Evolutionary conservation across 2,329 filamentous ascomycete genomes (phyloP).

Genomic region (Hypoxylon sp.): DNA sequence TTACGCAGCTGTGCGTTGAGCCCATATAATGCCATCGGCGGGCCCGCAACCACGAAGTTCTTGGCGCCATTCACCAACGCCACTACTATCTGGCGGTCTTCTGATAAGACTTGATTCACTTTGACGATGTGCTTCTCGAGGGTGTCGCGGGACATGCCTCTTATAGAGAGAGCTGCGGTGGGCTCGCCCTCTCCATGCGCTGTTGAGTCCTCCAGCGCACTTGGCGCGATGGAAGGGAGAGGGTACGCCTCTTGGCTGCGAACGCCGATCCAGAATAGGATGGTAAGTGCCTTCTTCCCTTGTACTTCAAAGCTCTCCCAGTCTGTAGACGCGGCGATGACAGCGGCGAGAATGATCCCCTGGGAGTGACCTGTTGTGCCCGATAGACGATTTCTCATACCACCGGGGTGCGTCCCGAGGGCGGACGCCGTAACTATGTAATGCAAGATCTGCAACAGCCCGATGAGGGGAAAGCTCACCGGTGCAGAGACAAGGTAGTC

Average conservation of each 20-base stretch:
- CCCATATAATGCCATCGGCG: conserved; percentile 41
- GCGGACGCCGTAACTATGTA: conserved; percentile 44
- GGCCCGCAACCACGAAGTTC: conserved; percentile 45
- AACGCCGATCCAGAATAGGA: conserved; percentile 48
- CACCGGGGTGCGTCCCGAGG: conserved; percentile 42
- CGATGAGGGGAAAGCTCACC: conserved; percentile 51
- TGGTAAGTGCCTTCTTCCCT: conserved; percentile 40
- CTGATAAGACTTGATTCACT: conserved; percentile 39
- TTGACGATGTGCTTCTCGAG: conserved; percentile 35
- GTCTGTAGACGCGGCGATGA: conserved; percentile 43
- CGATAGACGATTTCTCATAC: conserved; percentile 38
- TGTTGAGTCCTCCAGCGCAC: conserved; percentile 27
- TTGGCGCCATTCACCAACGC: conserved; percentile 43
- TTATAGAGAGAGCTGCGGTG: conserved; percentile 44
- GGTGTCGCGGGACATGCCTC: conserved; percentile 30
- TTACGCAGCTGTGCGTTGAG: conserved; percentile 41
- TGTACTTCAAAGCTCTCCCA: conserved; percentile 47
- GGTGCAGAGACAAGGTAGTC: conserved; percentile 48
- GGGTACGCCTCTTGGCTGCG: conserved; percentile 40
- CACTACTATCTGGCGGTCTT: conserved; percentile 35
- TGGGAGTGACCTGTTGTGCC: conserved; percentile 50
- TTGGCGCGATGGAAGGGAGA: conserved; percentile 30
- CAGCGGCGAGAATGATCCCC: conserved; percentile 48
- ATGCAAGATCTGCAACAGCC: conserved; percentile 45
- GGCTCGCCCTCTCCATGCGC: conserved; percentile 41